Percentiles rank a stretch among this genome's conserved stretches.
phyloP scores from a whole-genome alignment of 2,329 filamentous ascomycete species.

The Colletotrichum cereale region DNA sequence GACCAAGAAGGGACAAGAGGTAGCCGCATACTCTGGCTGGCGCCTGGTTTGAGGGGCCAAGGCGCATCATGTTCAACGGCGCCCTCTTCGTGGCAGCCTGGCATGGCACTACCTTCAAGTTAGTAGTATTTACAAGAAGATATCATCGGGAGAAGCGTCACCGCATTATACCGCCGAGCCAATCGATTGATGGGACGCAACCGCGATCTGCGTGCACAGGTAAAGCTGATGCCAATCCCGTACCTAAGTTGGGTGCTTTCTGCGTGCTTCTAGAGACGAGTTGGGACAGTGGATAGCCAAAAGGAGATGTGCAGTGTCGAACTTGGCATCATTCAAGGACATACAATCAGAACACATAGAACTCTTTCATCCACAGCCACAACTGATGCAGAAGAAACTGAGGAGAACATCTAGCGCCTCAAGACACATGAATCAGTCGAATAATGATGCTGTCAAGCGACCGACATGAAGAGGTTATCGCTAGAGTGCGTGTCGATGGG shows the following conservation, averaged over 20 bases:
- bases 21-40: neutral
- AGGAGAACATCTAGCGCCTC: neutral
- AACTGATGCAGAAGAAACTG: neutral
- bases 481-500: neutral
- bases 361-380: no score
- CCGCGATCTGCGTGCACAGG: neutral
- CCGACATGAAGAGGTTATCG: neutral
- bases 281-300: neutral
- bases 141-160: no score
- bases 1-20: neutral
- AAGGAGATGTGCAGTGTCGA: neutral
- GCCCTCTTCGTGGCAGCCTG: no score
- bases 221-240: neutral
- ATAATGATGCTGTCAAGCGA: neutral
- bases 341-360: neutral
- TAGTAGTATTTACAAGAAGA: neutral
- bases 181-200: neutral
- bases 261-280: neutral
- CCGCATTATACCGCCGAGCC: neutral
- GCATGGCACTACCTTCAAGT: no score
- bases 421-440: neutral
- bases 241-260: neutral
- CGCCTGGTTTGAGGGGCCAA: neutral
- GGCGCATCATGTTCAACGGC: neutral
- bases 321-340: no score